phyloP scores from a whole-genome alignment of 352 stramenopile species.

The Globisporangium alternatum region DNA sequence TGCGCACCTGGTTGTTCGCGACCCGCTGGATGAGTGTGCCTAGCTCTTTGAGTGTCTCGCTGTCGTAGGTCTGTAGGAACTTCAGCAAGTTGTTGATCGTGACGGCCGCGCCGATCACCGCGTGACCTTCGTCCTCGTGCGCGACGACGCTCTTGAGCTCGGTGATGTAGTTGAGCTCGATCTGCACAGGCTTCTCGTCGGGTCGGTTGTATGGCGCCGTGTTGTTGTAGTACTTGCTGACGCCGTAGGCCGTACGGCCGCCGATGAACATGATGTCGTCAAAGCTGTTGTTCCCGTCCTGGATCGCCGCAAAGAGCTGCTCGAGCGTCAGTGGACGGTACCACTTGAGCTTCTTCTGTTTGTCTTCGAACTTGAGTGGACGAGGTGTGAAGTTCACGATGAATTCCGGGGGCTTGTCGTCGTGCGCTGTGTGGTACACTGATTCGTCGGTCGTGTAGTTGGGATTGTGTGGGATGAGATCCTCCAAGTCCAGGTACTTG shows the following conservation, averaged over 20 bases:
- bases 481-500: slow-evolving; percentile 34
- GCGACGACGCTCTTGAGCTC: slow-evolving; percentile 28
- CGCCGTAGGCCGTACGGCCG: slow-evolving; percentile 42
- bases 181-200: slow-evolving; percentile 33
- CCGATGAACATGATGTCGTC: slow-evolving; percentile 60
- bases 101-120: slow-evolving; percentile 53
- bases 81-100: slow-evolving; percentile 69
- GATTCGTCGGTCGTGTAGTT: slow-evolving; percentile 9
- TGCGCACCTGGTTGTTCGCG: slow-evolving; percentile 65
- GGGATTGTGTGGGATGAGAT: slow-evolving; percentile 20
- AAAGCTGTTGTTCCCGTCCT: slow-evolving; percentile 73
- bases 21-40: slow-evolving; percentile 37
- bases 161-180: slow-evolving; percentile 44
- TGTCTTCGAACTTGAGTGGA: slow-evolving; percentile 25
- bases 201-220: slow-evolving; percentile 61
- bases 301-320: slow-evolving; percentile 66
- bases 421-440: slow-evolving; percentile 3
- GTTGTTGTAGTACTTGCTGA: slow-evolving; percentile 59
- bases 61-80: slow-evolving; percentile 80
- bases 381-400: slow-evolving; percentile 30
- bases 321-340: slow-evolving; percentile 33
- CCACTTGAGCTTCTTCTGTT: slow-evolving; percentile 20
- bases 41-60: slow-evolving; percentile 26
- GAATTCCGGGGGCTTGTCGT: slow-evolving; percentile 28
- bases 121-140: slow-evolving; percentile 22